phyloP scores from a whole-genome alignment of 2,329 filamentous ascomycete species.

The Cladophialophora psammophila region DNA sequence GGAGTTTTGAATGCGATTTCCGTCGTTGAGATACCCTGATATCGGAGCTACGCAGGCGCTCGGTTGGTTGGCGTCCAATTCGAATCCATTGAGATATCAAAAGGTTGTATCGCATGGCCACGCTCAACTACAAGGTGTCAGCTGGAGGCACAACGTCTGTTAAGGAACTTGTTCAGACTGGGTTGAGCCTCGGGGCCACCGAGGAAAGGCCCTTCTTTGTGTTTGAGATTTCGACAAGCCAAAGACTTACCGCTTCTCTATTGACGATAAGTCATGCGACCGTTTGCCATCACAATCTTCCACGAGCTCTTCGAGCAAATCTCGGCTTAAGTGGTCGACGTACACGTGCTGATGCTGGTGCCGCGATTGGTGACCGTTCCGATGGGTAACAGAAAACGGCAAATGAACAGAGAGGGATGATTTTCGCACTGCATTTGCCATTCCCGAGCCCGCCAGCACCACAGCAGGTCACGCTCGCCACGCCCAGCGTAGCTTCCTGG shows the following conservation, averaged over 20 bases:
- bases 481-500: neutral
- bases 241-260: neutral
- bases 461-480: too few relatives aligned
- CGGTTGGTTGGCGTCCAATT: slow-evolving; percentile 13
- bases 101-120: slow-evolving; percentile 15
- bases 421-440: slow-evolving; percentile 19
- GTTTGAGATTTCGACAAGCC: neutral
- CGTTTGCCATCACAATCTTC: neutral
- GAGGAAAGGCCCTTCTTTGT: neutral
- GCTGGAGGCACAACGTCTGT: neutral
- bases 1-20: neutral
- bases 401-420: slow-evolving; percentile 12
- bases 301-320: neutral
- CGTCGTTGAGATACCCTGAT: slow-evolving; percentile 17
- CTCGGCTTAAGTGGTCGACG: neutral
- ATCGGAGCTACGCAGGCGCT: neutral
- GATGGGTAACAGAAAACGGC: slow-evolving; percentile 10
- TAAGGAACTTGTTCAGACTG: neutral
- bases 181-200: neutral
- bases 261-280: slow-evolving; percentile 16
- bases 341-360: slow-evolving; percentile 3
- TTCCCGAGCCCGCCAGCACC: neutral
- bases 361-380: slow-evolving; percentile 7
- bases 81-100: slow-evolving; percentile 20
- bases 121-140: slow-evolving; percentile 1